Percentiles rank a stretch among this genome's conserved stretches.
These are phyloP conservation scores for Aspergillus neotritici DNA, from an alignment of 2,329 filamentous ascomycete species.

Conservation along the genomic window DNA sequence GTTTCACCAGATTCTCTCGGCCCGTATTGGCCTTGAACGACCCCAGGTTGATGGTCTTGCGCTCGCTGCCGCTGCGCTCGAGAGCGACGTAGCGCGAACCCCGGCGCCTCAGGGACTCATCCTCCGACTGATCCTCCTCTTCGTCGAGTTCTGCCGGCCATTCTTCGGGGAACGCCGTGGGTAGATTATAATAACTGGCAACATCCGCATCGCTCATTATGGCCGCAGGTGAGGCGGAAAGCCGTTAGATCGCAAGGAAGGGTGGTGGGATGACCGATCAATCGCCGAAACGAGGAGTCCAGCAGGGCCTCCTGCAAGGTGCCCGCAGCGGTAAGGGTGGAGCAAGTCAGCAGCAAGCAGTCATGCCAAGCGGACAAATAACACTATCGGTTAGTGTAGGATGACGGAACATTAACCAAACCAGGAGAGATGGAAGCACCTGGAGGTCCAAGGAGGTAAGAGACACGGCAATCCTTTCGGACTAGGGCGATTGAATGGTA, in stretches of 20 bases:
- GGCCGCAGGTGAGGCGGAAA: background rate
- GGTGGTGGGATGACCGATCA: constrained; percentile 8
- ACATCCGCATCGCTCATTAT: constrained; percentile 69
- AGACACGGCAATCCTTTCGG: background rate
- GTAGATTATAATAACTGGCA: constrained; percentile 83
- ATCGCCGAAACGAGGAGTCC: background rate
- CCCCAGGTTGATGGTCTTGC: constrained; percentile 60
- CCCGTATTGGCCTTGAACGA: constrained; percentile 63
- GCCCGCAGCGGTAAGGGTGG: constrained; percentile 9
- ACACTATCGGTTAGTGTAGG: background rate
- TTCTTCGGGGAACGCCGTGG: constrained; percentile 69
- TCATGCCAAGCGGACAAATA: no score
- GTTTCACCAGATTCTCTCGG: constrained; percentile 72
- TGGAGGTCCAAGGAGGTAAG: background rate
- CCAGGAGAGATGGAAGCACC: background rate
- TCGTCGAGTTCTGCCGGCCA: constrained; percentile 82
- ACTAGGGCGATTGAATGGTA: no score
- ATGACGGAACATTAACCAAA: background rate
- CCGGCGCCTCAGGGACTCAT: constrained; percentile 37
- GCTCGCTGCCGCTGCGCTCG: constrained; percentile 66
- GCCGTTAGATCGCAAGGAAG: constrained; percentile 1
- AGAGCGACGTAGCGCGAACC: constrained; percentile 70
- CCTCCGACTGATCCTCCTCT: constrained; percentile 62
- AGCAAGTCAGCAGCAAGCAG: no score
- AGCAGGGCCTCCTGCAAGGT: constrained; percentile 11